A percentile compares a stretch with the other conserved stretches of the same genome.
These are phyloP conservation scores for Paramyrothecium roridum DNA, from an alignment of 2,329 filamentous ascomycete genomes.

Conservation along the genomic window DNA sequence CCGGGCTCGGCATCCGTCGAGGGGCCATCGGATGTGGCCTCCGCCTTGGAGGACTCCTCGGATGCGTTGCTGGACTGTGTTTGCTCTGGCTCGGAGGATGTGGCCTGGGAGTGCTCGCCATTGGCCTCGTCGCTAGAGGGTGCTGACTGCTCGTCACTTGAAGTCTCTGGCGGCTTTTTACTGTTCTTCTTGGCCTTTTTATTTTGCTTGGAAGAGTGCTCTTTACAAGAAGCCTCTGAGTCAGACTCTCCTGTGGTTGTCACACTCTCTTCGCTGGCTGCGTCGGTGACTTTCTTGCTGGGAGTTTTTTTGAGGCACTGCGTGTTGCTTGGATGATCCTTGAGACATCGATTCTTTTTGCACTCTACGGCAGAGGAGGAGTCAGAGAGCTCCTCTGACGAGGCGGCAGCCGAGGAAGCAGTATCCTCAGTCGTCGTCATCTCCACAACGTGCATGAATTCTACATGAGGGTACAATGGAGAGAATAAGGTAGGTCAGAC, in stretches of 20 bases:
- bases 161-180: too few species aligned
- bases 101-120: not conserved
- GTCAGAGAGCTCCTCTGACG: not conserved
- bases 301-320: not conserved
- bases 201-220: too few species aligned
- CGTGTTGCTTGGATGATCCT: not conserved
- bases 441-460: not conserved
- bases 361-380: not conserved
- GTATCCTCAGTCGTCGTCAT: not conserved
- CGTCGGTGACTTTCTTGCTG: not conserved
- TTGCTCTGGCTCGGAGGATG: not conserved
- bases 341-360: not conserved
- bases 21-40: not conserved
- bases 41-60: not conserved
- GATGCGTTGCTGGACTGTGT: not conserved
- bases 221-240: too few species aligned
- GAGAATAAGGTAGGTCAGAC: too few species aligned
- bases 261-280: not conserved
- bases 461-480: too few species aligned
- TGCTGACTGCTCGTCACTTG: not conserved
- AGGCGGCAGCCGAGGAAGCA: not conserved
- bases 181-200: too few species aligned
- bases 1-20: not conserved
- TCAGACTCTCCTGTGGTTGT: not conserved
- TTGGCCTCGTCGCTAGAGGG: not conserved